Percentiles rank a stretch among this genome's conserved stretches.
phyloP scores from a whole-genome alignment of 2,329 filamentous ascomycete species.

The Penicillium sp. region DNA sequence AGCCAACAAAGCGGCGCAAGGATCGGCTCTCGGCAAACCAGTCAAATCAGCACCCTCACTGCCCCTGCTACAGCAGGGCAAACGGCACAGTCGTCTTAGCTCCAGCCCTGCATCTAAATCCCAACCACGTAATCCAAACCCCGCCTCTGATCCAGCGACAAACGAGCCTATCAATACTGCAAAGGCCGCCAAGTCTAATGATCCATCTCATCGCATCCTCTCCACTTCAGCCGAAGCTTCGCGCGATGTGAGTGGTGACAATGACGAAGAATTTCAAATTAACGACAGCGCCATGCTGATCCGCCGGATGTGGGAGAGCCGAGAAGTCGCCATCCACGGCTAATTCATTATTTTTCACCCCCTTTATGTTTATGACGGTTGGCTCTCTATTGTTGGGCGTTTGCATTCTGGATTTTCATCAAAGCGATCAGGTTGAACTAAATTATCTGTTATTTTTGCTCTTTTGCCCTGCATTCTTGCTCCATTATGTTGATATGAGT shows the following conservation, averaged over 20 bases:
- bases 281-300: conserved; percentile 35
- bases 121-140: conserved; percentile 19
- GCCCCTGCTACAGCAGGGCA: conserved; percentile 24
- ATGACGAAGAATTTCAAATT: conserved; percentile 22
- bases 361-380: conserved; percentile 14
- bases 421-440: conserved; percentile 3
- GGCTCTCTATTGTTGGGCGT: conserved; percentile 10
- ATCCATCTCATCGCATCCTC: conserved; percentile 29
- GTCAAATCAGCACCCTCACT: conserved; percentile 31
- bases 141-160: conserved; percentile 21
- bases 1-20: conserved; percentile 14
- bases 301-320: conserved; percentile 39
- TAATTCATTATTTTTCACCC: conserved; percentile 17
- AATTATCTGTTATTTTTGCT: neutral
- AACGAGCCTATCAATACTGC: conserved; percentile 21
- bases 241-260: conserved; percentile 16
- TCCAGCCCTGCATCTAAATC: conserved; percentile 21
- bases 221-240: conserved; percentile 30
- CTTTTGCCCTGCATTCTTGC: neutral
- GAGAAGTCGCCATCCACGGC: conserved; percentile 32
- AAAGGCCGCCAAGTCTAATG: conserved; percentile 19
- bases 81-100: conserved; percentile 13
- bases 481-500: conserved; percentile 2
- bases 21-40: conserved; percentile 25
- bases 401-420: conserved; percentile 6